A percentile compares a stretch with the other conserved stretches of the same genome.
Conservation (phyloP, 805 yeast species). For the Myxozyma nipponensis region DNA sequence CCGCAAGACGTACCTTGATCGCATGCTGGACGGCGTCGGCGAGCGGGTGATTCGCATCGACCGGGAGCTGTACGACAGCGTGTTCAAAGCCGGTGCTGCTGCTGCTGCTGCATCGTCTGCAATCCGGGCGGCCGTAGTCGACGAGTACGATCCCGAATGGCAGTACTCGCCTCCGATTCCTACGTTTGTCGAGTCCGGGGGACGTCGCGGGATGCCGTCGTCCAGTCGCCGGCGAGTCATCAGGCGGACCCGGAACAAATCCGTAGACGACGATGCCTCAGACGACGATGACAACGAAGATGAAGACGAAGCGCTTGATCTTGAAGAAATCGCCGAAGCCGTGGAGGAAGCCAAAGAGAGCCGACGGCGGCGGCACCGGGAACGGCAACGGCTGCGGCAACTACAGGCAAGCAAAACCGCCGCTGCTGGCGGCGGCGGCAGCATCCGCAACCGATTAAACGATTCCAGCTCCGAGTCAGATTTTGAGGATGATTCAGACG, state of each 20-base stretch:
- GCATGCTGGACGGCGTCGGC: conserved; percentile 23
- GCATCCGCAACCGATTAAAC: not conserved
- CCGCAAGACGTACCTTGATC: conserved; percentile 16
- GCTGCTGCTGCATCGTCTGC: not conserved
- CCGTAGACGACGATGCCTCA: not conserved
- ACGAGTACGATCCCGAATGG: conserved; percentile 4
- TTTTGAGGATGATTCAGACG: conserved; percentile 19
- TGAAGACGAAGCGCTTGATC: not conserved
- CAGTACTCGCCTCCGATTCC: conserved; percentile 24
- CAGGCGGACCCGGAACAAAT: not conserved
- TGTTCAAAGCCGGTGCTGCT: not conserved
- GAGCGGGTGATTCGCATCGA: conserved; percentile 25
- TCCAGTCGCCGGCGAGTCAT: not conserved
- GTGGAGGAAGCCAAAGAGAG: not conserved
- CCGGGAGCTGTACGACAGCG: conserved; percentile 11
- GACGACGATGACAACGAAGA: not conserved
- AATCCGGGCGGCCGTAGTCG: not conserved
- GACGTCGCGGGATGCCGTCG: not conserved
- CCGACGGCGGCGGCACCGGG: not conserved
- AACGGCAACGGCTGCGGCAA: not conserved
- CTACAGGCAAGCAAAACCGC: not conserved
- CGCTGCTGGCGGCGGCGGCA: not conserved
- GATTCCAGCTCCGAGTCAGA: conserved; percentile 12
- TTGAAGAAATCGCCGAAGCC: not conserved
- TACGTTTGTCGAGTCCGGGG: conserved; percentile 13